phyloP scores from a whole-genome alignment of 2,329 filamentous ascomycete genomes.

The Fusarium sp. region DNA sequence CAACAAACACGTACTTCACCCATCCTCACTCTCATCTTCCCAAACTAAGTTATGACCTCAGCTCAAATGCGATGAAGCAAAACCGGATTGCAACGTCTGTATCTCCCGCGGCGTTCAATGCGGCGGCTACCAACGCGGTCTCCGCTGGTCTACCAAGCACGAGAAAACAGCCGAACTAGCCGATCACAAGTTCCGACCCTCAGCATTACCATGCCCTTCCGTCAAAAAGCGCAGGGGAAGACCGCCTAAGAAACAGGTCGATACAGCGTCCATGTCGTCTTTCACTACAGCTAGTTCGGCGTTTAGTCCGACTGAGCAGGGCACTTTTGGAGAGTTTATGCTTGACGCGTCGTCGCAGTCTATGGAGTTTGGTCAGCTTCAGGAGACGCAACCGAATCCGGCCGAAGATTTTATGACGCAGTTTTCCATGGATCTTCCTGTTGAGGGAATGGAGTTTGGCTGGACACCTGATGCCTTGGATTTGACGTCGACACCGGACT shows the following conservation, averaged over 20 bases:
- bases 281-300: background rate
- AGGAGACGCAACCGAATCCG: background rate
- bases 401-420: slow-evolving; percentile 7
- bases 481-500: background rate
- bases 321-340: slow-evolving; percentile 25
- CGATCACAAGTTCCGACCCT: slow-evolving; percentile 19
- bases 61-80: slow-evolving; percentile 47
- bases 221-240: slow-evolving; percentile 28
- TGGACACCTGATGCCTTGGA: slow-evolving; percentile 22
- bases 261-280: slow-evolving; percentile 1
- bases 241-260: slow-evolving; percentile 14
- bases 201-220: background rate
- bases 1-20: slow-evolving; percentile 29
- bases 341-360: background rate
- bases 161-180: slow-evolving; percentile 27
- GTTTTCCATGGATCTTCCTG: slow-evolving; percentile 6
- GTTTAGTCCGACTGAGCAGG: background rate
- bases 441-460: slow-evolving; percentile 7
- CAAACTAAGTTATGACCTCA: background rate
- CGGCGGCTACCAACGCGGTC: slow-evolving; percentile 38
- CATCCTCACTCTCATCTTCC: too few species aligned
- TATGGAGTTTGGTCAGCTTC: background rate
- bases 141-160: slow-evolving; percentile 43
- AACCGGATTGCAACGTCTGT: slow-evolving; percentile 40
- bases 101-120: slow-evolving; percentile 39